Conservation (phyloP, 148 eudicot genomes). For the Camellia sinensis region DNA sequence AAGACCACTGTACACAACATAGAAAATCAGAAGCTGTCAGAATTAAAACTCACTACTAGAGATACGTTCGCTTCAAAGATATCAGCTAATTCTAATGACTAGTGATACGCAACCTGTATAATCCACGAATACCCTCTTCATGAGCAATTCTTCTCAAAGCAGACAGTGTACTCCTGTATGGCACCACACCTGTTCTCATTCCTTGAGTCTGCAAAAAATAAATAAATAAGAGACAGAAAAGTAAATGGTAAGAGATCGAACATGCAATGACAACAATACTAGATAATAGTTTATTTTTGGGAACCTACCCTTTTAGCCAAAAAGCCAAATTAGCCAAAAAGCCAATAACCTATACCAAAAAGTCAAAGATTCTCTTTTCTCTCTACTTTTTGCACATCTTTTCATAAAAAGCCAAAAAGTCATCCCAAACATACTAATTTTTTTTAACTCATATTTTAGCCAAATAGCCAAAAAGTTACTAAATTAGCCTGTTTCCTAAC, state of each 20-base stretch:
- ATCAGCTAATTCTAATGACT: neutral
- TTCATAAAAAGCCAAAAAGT: too few species aligned
- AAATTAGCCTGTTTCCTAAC: too few species aligned
- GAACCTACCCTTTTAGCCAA: too few species aligned
- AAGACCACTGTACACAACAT: conserved; percentile 60
- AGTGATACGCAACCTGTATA: conserved; percentile 65
- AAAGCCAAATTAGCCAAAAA: too few species aligned
- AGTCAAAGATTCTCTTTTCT: too few species aligned
- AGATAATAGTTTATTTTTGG: neutral
- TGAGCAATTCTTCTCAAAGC: conserved; percentile 74
- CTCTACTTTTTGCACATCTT: too few species aligned
- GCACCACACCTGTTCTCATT: conserved; percentile 63
- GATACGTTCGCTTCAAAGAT: neutral
- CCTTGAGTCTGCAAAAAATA: conserved; percentile 74
- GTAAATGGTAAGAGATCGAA: neutral
- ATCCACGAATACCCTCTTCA: conserved; percentile 93
- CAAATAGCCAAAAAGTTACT: too few species aligned
- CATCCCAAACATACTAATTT: too few species aligned
- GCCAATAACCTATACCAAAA: too few species aligned
- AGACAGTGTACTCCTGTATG: conserved; percentile 75
- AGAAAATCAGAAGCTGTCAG: conserved; percentile 10
- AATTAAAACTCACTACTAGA: conserved; percentile 8
- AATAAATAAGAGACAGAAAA: conserved; percentile 3
- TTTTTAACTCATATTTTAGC: too few species aligned
- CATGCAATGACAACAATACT: neutral